Percentiles rank a stretch among this genome's conserved stretches.
These are phyloP conservation scores for Zasmidium citrigriseum DNA, from an alignment of 2,329 filamentous ascomycete species.

Conservation along the genomic window DNA sequence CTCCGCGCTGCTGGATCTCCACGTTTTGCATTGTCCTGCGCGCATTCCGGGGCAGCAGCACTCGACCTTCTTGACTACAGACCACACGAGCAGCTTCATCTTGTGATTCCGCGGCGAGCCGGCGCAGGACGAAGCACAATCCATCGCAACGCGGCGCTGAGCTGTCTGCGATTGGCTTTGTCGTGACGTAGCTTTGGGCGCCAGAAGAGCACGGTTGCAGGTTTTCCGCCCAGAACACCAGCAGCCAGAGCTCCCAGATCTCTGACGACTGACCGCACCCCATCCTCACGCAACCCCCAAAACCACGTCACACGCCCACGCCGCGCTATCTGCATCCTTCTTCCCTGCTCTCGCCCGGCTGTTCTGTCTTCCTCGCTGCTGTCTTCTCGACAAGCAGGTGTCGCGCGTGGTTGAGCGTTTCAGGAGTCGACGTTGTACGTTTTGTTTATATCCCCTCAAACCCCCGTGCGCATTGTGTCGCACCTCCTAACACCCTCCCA, in stretches of 20 bases:
- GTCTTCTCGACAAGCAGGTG: not conserved
- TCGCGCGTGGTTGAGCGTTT: not conserved
- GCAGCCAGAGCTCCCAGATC: not conserved
- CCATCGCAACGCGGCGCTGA: not conserved
- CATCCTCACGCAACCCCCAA: not conserved
- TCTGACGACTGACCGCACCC: not conserved
- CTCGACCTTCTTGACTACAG: too few species aligned
- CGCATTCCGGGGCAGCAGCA: not conserved
- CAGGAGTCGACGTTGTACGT: not conserved
- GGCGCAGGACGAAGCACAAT: not conserved
- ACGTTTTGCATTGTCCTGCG: not conserved
- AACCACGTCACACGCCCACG: slow-evolving; percentile 9
- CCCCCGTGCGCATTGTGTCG: not conserved
- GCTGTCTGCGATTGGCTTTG: not conserved
- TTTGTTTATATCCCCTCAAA: not conserved
- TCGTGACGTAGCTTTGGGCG: not conserved
- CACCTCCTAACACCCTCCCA: slow-evolving; percentile 3
- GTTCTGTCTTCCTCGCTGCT: not conserved
- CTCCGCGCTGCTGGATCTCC: not conserved
- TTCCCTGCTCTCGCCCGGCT: not conserved
- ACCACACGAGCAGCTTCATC: not conserved
- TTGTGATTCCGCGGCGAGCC: not conserved
- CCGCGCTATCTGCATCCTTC: not conserved
- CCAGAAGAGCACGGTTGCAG: not conserved
- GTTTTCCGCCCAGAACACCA: not conserved